Evolutionary conservation across 2,329 filamentous ascomycete species (phyloP), one percentile per base, ranked within the genome.

Genomic region (Penicillium sp.): DNA sequence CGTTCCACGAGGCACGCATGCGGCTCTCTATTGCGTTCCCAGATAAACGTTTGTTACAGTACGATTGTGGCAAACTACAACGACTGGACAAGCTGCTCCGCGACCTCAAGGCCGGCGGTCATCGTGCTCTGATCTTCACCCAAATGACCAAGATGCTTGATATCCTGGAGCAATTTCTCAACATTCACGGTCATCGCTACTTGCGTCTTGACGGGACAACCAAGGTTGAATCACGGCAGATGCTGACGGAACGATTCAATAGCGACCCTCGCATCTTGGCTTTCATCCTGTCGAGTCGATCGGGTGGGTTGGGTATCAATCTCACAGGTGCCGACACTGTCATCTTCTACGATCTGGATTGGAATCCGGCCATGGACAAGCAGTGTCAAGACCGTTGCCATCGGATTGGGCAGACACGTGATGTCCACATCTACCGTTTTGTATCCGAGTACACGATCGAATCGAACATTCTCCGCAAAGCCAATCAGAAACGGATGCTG

Each of bases 331-430:
- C 92, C 4, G 92, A 96, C 62, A 95, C 89, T 0, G 92, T 98
- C 55, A 95, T 98, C 50, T 98, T 98, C 65, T 98, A 96, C 66
- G 92, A 98, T 57, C 81, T 96, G 42, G 92, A 98, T 61, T 98
- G 93, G 93, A 98, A 98, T 56, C 92, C 92, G 0, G 92, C 93
- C 35, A 98, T 98, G 92, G 92, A 98, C 70, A 95, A 95, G 65
- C 92, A 98, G 65, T 98, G 92, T 56, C 93, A 98, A 67, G 93
- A 98, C 62, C 80, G 92, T 55, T 93, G 87, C 55, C 92, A 98
- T 67, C 86, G 92, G 50, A 98, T 98, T 51, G 92, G 92, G 1
- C 92, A 98, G 64, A 96, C 92, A 0, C 82, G 92, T 18, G 92
- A 98, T 60, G 92, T 98, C 20, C 90, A 96, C 62, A 96, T 98